Percentiles rank a stretch among this genome's conserved stretches.
These are phyloP conservation scores for Fusarium heterosporum DNA, from an alignment of 2,329 filamentous ascomycete genomes.

Conservation along the genomic window DNA sequence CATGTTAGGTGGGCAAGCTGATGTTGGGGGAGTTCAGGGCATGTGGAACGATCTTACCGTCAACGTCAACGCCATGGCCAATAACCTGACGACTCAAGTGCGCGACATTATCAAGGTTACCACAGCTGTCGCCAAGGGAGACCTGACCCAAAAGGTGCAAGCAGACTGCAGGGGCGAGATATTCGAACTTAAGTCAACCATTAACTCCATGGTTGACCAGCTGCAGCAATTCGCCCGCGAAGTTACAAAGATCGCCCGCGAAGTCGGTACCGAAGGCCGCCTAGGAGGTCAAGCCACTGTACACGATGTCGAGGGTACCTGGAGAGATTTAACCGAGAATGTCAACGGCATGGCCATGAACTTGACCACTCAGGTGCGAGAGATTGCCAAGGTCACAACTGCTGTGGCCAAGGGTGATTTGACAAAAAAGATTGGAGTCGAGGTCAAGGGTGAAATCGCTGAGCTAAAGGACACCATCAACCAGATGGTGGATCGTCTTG, in stretches of 20 bases:
- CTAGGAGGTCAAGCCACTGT: slow-evolving; percentile 95
- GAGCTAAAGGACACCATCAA: slow-evolving; percentile 98
- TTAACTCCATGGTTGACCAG: slow-evolving; percentile 99
- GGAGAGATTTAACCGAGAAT: slow-evolving; percentile 94
- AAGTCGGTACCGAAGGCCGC: slow-evolving; percentile 95
- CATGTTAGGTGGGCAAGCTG: slow-evolving; percentile 83
- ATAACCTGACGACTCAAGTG: slow-evolving; percentile 88
- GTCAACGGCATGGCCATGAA: slow-evolving; percentile 99
- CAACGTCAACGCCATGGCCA: slow-evolving; percentile 89
- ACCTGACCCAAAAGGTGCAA: slow-evolving; percentile 96
- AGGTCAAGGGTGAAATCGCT: slow-evolving; percentile 92
- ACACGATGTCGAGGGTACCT: slow-evolving; percentile 96
- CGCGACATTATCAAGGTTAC: slow-evolving; percentile 92
- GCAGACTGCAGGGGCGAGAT: slow-evolving; percentile 93
- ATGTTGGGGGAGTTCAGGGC: slow-evolving; percentile 85
- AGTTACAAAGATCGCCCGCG: slow-evolving; percentile 94
- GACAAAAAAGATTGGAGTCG: slow-evolving; percentile 94
- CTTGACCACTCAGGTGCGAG: slow-evolving; percentile 94
- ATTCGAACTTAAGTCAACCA: slow-evolving; percentile 94
- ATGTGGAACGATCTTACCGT: slow-evolving; percentile 91
- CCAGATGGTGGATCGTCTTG: slow-evolving; percentile 97
- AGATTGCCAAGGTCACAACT: slow-evolving; percentile 96
- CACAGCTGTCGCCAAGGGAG: slow-evolving; percentile 80
- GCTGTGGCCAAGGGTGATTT: slow-evolving; percentile 94
- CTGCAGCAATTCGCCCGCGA: slow-evolving; percentile 96